Evolutionary conservation across 805 yeast genomes (phyloP), one percentile per base, ranked within the genome.

Genomic region (Saturnispora quitensis): DNA sequence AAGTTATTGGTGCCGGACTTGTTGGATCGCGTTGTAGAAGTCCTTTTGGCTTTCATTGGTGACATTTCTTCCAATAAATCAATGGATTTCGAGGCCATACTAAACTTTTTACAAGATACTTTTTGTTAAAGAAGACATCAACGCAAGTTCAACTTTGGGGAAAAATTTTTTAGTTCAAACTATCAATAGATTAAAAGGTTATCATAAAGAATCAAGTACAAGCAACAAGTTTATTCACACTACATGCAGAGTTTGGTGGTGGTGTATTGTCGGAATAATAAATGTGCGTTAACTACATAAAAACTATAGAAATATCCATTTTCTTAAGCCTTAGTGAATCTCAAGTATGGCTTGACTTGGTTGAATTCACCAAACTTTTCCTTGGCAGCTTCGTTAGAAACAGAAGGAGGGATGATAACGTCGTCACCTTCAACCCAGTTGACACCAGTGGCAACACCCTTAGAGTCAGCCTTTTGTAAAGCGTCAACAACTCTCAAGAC

Each of bases 391-490:
- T 78, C 91, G 67, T 87, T 85, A 53, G 84, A 76, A 52, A 90
- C 86, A 45, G 84, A 70, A 58, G 96, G 95, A 65, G 95, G 97
- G 57, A 90, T 86, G 67, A 89, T 89, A 53, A 90, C 97, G 67
- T 89, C 97, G 62, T 87, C 80, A 59, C 96, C 96, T 51, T 77
- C 82, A 53, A 75, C 76, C 97, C 97, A 89, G 79, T 90, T 81
- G 66, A 87, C 86, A 55, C 96, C 96, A 44, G 97, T 89, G 55
- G 87, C 93, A 58, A 89, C 78, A 64, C 91, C 87, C 71, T 80
- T 74, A 66, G 78, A 76, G 71, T 90, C 97, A 61, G 89, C 87
- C 57, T 81, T 73, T 75, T 89, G 96, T 68, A 89, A 74, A 50
- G 96, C 86, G 68, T 88, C 96, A 58, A 89, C 73, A 52, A 86